Percentiles rank a stretch among this genome's conserved stretches.
These are phyloP conservation scores for Xylaria nigripes DNA, from an alignment of 495 filamentous ascomycete species.

Conservation along the genomic window DNA sequence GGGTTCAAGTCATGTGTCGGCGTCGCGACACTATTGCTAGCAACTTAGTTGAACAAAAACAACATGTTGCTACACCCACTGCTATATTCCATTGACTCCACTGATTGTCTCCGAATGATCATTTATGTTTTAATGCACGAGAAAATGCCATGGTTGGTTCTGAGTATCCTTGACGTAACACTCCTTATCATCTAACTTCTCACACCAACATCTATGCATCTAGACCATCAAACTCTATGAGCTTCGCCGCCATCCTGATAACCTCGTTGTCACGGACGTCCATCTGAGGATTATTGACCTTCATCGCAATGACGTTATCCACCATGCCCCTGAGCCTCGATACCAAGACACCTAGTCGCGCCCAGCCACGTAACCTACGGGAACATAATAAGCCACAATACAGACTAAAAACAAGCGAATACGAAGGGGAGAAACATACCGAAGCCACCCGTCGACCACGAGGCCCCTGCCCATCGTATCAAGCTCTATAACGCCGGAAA, in stretches of 20 bases:
- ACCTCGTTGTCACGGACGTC: conserved; percentile 56
- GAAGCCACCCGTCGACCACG: conserved; percentile 87
- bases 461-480: conserved; percentile 85
- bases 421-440: conserved; percentile 23
- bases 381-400: conserved; percentile 1
- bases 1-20: too few species aligned
- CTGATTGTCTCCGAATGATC: too few species aligned
- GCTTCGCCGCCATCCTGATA: conserved; percentile 62
- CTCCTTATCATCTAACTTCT: not conserved
- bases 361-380: conserved; percentile 72
- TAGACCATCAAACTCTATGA: conserved; percentile 83
- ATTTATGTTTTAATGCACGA: too few species aligned
- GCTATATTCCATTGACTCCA: too few species aligned
- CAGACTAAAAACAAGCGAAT: not conserved
- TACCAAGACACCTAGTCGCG: conserved; percentile 84
- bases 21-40: too few species aligned
- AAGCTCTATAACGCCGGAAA: conserved; percentile 72
- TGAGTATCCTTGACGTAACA: too few species aligned
- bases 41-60: too few species aligned
- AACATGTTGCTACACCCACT: too few species aligned
- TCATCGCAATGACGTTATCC: conserved; percentile 68
- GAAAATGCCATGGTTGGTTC: too few species aligned
- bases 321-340: conserved; percentile 76
- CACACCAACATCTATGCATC: conserved; percentile 42
- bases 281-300: conserved; percentile 65